Evolutionary conservation across 2,329 filamentous ascomycete species (phyloP).

Genomic region (Cladosporium colombiae): DNA sequence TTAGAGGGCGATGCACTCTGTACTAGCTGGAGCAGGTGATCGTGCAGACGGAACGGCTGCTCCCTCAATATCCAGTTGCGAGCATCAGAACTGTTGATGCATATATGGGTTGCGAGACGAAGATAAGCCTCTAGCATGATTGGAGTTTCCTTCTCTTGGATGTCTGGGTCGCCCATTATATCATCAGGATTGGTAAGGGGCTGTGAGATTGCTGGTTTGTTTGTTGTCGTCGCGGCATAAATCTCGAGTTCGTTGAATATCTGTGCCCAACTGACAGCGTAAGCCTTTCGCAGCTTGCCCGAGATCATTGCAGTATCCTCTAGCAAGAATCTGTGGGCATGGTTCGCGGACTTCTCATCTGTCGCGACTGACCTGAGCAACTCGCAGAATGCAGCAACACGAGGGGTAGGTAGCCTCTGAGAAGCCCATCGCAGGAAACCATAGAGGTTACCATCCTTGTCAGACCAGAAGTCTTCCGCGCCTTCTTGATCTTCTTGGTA

Average conservation of each 20-base stretch:
- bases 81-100: slow-evolving; percentile 70
- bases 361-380: slow-evolving; percentile 88
- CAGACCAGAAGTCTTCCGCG: slow-evolving; percentile 86
- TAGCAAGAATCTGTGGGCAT: slow-evolving; percentile 84
- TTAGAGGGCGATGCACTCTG: slow-evolving; percentile 51
- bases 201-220: slow-evolving; percentile 57
- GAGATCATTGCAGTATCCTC: slow-evolving; percentile 67
- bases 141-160: slow-evolving; percentile 89
- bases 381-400: slow-evolving; percentile 94
- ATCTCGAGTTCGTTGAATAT: slow-evolving; percentile 88
- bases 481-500: slow-evolving; percentile 85
- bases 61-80: slow-evolving; percentile 72
- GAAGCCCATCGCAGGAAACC: slow-evolving; percentile 98
- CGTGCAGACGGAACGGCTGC: slow-evolving; percentile 68
- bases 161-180: slow-evolving; percentile 52
- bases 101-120: slow-evolving; percentile 80
- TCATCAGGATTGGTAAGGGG: slow-evolving; percentile 45
- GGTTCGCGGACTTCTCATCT: slow-evolving; percentile 77
- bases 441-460: slow-evolving; percentile 87
- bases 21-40: slow-evolving; percentile 75
- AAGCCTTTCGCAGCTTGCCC: slow-evolving; percentile 74
- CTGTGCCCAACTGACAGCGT: slow-evolving; percentile 87
- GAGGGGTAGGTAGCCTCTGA: slow-evolving; percentile 87
- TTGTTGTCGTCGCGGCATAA: slow-evolving; percentile 76
- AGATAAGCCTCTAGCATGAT: slow-evolving; percentile 97